Evolutionary conservation across 2,329 filamentous ascomycete species (phyloP), one percentile per base, ranked within the genome.

Genomic region (Calycina herbarum): DNA sequence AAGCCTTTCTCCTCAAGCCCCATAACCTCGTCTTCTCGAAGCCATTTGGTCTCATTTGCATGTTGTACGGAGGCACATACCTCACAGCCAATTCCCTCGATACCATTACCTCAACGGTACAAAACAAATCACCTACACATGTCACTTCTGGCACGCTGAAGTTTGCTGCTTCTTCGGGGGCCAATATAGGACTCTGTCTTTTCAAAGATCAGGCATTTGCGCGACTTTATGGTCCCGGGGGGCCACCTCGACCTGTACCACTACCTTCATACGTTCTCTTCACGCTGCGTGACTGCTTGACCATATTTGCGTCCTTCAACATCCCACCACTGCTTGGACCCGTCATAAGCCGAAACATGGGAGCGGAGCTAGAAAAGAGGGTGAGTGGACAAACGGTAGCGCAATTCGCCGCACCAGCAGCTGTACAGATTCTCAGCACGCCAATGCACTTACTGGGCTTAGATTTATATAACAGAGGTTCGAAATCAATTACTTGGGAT

Each of bases 241-340:
- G 77, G 64, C 76, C 80, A 0, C 84, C 79, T 11, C 81, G 83
- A 17, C 79, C 83, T 31, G 89, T 96, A 0, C 88, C 91, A 0
- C 78, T 87, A 38, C 82, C 89, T 1, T 91, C 89, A 8, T 95
- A 93, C 78, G 81, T 83, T 0, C 86, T 97, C 65, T 97, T 97
- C 81, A 88, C 91, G 2, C 75, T 90, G 64, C 88, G 94, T 72
- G 94, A 97, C 79, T 92, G 89, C 78, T 80, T 96, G 68, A 97
- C 94, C 61, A 93, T 97, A 73, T 96, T 96, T 77, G 93, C 93
- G 4, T 92, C 88, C 13, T 98, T 97, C 84, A 97, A 97, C 76
- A 81, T 97, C 1, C 94, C 94, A 0, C 86, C 92, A 0, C 75
- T 95, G 1, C 82, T 97, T 10, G 92, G 91, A 0, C 92, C 93